phyloP scores from a whole-genome alignment of 805 yeast genomes.

The Trichomonascus vanleenenianus region DNA sequence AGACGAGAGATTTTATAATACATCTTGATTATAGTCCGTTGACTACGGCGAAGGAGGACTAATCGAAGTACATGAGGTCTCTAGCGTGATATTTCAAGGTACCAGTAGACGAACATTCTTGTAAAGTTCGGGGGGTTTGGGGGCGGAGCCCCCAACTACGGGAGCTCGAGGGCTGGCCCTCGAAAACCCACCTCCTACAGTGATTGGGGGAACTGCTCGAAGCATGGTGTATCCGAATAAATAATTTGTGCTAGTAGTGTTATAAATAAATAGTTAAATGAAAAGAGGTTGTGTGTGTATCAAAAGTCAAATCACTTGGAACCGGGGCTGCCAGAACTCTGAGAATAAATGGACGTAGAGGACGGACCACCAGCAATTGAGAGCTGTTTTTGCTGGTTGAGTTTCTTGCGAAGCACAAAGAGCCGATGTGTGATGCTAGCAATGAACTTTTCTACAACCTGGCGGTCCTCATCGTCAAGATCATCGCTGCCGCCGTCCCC shows the following conservation, averaged over 20 bases:
- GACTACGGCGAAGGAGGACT: not conserved
- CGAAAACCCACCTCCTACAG: not conserved
- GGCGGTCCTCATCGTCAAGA: conserved; percentile 65
- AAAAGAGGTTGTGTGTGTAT: no score
- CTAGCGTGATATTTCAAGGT: not conserved
- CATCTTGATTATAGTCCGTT: not conserved
- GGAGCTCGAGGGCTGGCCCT: no score
- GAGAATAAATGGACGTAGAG: not conserved
- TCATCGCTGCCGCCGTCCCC: conserved; percentile 23
- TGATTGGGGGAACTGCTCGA: no score
- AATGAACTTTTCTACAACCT: conserved; percentile 73
- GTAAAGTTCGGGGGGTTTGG: no score
- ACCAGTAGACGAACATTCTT: no score
- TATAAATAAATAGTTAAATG: not conserved
- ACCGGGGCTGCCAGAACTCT: no score
- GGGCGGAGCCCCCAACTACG: no score
- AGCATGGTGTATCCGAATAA: not conserved
- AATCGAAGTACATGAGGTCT: not conserved
- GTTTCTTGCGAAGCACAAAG: conserved; percentile 56
- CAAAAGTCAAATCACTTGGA: no score
- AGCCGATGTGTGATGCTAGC: conserved; percentile 76
- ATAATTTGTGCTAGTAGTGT: no score
- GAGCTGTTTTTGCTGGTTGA: not conserved
- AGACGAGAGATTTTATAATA: no score
- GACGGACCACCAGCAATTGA: not conserved